Conservation (phyloP, 495 filamentous ascomycete species). For the Aspergillus avenaceus region DNA sequence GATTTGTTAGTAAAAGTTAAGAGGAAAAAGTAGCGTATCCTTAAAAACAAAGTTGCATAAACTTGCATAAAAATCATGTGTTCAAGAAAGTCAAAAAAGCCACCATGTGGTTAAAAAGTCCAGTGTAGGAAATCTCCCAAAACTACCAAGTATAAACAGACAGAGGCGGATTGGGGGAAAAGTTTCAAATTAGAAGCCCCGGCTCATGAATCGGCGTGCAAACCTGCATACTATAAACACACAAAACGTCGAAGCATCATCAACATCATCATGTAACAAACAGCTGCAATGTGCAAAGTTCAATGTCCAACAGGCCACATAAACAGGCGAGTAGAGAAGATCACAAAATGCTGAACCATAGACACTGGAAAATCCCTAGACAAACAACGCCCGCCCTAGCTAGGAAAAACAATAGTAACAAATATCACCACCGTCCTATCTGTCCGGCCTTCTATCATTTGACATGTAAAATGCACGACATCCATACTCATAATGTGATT, state of each 20-base stretch:
- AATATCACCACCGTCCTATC: slow-evolving; percentile 8
- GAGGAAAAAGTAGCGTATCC: too few relatives aligned
- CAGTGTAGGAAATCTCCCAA: too few relatives aligned
- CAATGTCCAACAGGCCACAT: neutral
- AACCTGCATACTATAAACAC: slow-evolving; percentile 14
- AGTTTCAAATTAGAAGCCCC: slow-evolving; percentile 9
- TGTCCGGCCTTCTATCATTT: slow-evolving; percentile 20
- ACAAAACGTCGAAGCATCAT: slow-evolving; percentile 3
- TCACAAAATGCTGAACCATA: neutral
- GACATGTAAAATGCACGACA: slow-evolving; percentile 13
- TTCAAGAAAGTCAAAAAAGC: neutral
- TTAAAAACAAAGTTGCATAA: too few relatives aligned
- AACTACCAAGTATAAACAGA: neutral
- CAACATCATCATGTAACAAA: slow-evolving; percentile 1
- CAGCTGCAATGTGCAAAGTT: neutral
- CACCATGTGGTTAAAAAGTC: too few relatives aligned
- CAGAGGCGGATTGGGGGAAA: neutral
- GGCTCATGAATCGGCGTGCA: slow-evolving; percentile 2
- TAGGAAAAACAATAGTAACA: neutral
- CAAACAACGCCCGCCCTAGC: neutral
- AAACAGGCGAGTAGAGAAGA: neutral
- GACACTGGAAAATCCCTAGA: neutral
- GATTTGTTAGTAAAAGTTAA: too few relatives aligned
- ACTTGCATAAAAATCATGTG: neutral
- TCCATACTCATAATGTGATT: slow-evolving; percentile 10